phyloP scores from a whole-genome alignment of 2,329 filamentous ascomycete genomes.

The Aspergillus ustus region DNA sequence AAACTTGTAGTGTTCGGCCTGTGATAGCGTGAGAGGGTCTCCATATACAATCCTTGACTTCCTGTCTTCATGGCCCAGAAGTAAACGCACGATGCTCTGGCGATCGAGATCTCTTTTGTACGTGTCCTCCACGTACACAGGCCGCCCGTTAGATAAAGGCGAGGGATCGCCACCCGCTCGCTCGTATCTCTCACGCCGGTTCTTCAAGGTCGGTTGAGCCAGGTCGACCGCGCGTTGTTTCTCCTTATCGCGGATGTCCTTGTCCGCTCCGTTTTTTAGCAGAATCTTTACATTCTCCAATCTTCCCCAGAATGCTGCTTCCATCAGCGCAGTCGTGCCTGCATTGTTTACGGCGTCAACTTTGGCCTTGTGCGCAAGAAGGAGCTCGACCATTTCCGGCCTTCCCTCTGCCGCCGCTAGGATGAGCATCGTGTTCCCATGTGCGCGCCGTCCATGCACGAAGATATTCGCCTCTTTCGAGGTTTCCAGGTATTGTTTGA shows the following conservation, averaged over 20 bases:
- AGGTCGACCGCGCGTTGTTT: constrained; percentile 14
- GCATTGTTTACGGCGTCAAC: constrained; percentile 10
- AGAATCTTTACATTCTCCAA: constrained; percentile 19
- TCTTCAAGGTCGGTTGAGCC: constrained; percentile 1
- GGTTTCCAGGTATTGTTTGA: constrained; percentile 17
- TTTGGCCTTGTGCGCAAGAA: constrained; percentile 13
- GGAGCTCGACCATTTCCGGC: constrained; percentile 14
- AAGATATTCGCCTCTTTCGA: constrained; percentile 13
- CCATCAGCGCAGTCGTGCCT: constrained; percentile 18
- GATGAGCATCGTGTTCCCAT: constrained; percentile 18
- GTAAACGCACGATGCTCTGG: constrained; percentile 13
- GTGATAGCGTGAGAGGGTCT: constrained; percentile 6
- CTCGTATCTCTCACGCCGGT: not conserved
- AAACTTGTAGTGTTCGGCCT: no score
- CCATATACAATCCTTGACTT: constrained; percentile 17
- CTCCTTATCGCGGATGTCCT: constrained; percentile 9
- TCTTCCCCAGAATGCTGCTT: constrained; percentile 15
- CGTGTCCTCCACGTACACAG: constrained; percentile 5
- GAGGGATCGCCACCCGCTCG: not conserved
- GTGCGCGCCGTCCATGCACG: constrained; percentile 1
- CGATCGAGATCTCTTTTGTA: constrained; percentile 14
- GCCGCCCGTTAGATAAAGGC: not conserved
- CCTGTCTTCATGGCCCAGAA: constrained; percentile 7
- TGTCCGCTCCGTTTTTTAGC: constrained; percentile 10
- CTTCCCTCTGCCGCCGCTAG: constrained; percentile 6